phyloP scores from a whole-genome alignment of 2,329 filamentous ascomycete genomes.

The Fusarium solani-melongenae region DNA sequence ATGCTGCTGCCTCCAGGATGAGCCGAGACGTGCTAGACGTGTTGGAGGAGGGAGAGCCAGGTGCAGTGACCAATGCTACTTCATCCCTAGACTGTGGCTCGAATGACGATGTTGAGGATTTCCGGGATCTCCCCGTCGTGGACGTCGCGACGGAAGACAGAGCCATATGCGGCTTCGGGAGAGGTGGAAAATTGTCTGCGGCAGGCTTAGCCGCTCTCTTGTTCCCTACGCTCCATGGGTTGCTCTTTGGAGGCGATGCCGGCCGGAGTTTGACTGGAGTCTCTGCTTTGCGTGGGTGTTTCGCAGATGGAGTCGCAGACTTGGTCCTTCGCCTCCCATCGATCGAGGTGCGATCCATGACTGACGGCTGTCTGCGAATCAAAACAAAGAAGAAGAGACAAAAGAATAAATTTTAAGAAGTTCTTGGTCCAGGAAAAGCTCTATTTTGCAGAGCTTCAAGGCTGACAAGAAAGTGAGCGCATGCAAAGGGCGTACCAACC shows the following conservation, averaged over 20 bases:
- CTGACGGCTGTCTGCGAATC: slow-evolving; percentile 14
- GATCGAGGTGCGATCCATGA: slow-evolving; percentile 42
- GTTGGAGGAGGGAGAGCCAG: slow-evolving; percentile 36
- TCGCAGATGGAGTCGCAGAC: slow-evolving; percentile 12
- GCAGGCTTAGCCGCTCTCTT: slow-evolving; percentile 1
- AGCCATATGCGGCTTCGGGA: slow-evolving; percentile 24
- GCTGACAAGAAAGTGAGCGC: slow-evolving; percentile 23
- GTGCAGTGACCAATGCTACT: slow-evolving; percentile 7
- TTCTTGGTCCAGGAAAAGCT: neutral
- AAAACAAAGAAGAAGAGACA: neutral
- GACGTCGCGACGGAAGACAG: slow-evolving; percentile 7
- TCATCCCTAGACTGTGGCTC: slow-evolving; percentile 15
- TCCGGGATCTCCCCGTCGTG: slow-evolving; percentile 20
- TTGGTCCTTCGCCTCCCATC: slow-evolving; percentile 41
- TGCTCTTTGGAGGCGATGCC: slow-evolving; percentile 48
- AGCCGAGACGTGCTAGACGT: slow-evolving; percentile 36
- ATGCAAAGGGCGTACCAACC: slow-evolving; percentile 21
- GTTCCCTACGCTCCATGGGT: slow-evolving; percentile 44
- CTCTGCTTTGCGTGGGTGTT: slow-evolving; percentile 21
- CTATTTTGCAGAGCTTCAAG: neutral
- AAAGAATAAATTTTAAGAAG: neutral
- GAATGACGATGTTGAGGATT: slow-evolving; percentile 23
- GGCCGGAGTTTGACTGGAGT: slow-evolving; percentile 39
- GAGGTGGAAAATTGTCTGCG: slow-evolving; percentile 34
- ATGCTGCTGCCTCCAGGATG: slow-evolving; percentile 41